Evolutionary conservation across 208 protist species (phyloP).

Genomic region (Leishmania tropica): DNA sequence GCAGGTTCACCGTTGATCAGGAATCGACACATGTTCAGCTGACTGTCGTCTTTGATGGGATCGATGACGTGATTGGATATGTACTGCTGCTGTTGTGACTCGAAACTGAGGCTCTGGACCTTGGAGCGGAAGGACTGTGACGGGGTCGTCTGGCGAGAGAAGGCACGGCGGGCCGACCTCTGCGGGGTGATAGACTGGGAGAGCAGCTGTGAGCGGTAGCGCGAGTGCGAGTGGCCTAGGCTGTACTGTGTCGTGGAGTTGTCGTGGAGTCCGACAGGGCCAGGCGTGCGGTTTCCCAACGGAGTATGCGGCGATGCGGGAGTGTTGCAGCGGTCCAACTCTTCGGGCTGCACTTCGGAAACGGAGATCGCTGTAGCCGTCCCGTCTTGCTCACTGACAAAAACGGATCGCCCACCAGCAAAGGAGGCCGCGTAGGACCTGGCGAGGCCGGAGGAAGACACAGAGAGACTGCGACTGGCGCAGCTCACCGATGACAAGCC

Average conservation of each 20-base stretch:
- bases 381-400: slow-evolving; percentile 1
- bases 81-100: slow-evolving; percentile 16
- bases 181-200: slow-evolving; percentile 46
- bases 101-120: slow-evolving; percentile 33
- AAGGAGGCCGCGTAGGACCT: not conserved
- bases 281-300: slow-evolving; percentile 29
- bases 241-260: slow-evolving; percentile 15
- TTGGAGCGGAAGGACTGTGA: slow-evolving; percentile 32
- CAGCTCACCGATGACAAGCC: slow-evolving; percentile 1
- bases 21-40: not conserved
- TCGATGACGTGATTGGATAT: not conserved
- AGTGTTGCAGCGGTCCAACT: slow-evolving; percentile 3
- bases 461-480: slow-evolving; percentile 1
- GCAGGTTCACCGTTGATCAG: not conserved
- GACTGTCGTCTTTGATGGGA: not conserved
- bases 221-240: slow-evolving; percentile 10
- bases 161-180: slow-evolving; percentile 37
- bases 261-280: slow-evolving; percentile 10
- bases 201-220: slow-evolving; percentile 21
- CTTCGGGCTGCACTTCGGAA: not conserved
- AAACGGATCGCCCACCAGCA: not conserved
- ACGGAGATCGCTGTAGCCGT: not conserved
- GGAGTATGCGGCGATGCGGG: slow-evolving; percentile 41
- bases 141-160: slow-evolving; percentile 28
- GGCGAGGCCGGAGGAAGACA: slow-evolving; percentile 6